A percentile compares a stretch with the other conserved stretches of the same genome.
Conservation (phyloP, 768 basidiomycete genomes). For the Termitomyces titanicus region DNA sequence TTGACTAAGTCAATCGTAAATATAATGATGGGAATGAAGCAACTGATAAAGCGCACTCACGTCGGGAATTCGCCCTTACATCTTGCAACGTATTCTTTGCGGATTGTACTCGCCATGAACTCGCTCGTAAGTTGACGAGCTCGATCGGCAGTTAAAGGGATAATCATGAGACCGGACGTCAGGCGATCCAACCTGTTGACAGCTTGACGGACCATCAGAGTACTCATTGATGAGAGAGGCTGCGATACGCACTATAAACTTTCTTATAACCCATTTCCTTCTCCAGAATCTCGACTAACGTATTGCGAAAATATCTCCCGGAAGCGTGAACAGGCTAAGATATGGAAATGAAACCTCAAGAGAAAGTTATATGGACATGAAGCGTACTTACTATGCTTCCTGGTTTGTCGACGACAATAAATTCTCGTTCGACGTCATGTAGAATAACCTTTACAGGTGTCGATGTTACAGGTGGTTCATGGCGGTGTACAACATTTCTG, state of each 20-base stretch:
- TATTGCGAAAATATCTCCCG: conserved; percentile 87
- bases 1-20: conserved; percentile 40
- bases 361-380: conserved; percentile 2
- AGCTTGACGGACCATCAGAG: conserved; percentile 45
- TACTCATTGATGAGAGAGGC: not conserved
- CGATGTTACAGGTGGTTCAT: conserved; percentile 92
- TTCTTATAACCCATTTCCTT: conserved; percentile 80
- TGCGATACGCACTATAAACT: conserved; percentile 67
- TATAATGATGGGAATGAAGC: not conserved
- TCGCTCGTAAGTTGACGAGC: conserved; percentile 74
- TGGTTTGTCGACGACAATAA: conserved; percentile 94
- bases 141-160: conserved; percentile 69
- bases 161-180: conserved; percentile 93
- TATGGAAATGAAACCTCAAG: conserved; percentile 2
- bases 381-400: conserved; percentile 82
- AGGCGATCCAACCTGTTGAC: conserved; percentile 92
- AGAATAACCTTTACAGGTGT: conserved; percentile 77
- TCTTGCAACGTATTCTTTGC: conserved; percentile 91
- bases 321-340: conserved; percentile 86
- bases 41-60: conserved; percentile 41
- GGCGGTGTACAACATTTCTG: conserved; percentile 92
- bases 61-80: conserved; percentile 82
- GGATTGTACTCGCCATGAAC: conserved; percentile 77
- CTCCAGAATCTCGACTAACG: conserved; percentile 81
- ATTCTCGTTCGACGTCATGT: conserved; percentile 73